Base-by-base conservation (phyloP, 352 stramenopile species). In the Phytophthora sp. region DNA sequence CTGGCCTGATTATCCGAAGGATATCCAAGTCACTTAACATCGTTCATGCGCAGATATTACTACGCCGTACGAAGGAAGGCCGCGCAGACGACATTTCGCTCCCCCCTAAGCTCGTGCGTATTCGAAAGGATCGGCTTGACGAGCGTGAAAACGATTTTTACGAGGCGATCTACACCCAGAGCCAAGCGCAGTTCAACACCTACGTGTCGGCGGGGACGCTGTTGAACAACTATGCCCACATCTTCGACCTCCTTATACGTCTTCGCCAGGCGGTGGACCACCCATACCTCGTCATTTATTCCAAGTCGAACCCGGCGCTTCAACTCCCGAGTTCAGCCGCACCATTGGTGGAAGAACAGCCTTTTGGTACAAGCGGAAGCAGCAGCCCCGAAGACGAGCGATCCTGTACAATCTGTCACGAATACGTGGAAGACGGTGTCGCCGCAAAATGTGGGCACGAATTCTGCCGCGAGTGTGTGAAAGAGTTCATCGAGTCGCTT, bases 151-250 rank as follows among this genome's bases (percentile, higher is more conserved):
- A 98, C 63, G 98, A 99, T 75, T 99, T 99, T 67, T 99, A 99
- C 76, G 89, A 99, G 71, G 96, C 97, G 0, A 95, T 95, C 38
- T 99, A 99, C 81, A 99, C 95, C 3, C 94, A 99, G 66, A 98
- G 91, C 31, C 91, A 98, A 76, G 93, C 94, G 12, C 93, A 98
- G 62, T 99, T 99, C 74, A 95, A 99, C 82, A 98, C 98, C 9
- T 99, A 99, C 70, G 95, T 99, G 21, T 90, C 94, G 31, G 91
- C 86, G 16, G 98, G 98, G 13, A 99, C 97, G 51, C 72, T 99
- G 20, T 77, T 99, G n/a, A 99, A 99, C 87, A 99, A 99, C 74
- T 99, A 99, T 70, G 97, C 97, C 11, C 96, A 99, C 88, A 94
- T 99, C 63, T 98, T 99, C 79, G 97, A 97, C 63, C 86, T 99